Evolutionary conservation across 257 asterid species (phyloP).

Genomic region (Scutellaria barbata): DNA sequence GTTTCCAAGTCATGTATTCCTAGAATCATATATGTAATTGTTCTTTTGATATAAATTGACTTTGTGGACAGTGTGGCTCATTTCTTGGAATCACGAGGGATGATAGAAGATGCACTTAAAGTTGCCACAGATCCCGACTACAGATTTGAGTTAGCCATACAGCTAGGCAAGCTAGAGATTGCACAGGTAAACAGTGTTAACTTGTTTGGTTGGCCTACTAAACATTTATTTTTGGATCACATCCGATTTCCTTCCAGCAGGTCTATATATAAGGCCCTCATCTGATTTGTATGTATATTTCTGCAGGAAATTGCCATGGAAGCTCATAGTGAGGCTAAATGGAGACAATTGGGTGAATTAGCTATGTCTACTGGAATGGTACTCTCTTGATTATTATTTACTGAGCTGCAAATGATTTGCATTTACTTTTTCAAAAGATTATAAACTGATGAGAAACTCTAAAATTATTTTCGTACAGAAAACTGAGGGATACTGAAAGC

Average conservation of each 20-base stretch:
- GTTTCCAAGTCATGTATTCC: background rate
- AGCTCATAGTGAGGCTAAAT: slow-evolving; percentile 82
- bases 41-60: slow-evolving; percentile 29
- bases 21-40: slow-evolving; percentile 18
- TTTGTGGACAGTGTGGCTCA: slow-evolving; percentile 73
- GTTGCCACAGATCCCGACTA: slow-evolving; percentile 95
- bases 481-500: background rate
- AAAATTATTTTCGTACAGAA: background rate
- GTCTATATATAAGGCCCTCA: slow-evolving; percentile 21
- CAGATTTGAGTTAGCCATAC: slow-evolving; percentile 96
- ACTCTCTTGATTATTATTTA: slow-evolving; percentile 35
- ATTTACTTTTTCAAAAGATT: slow-evolving; percentile 3
- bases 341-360: slow-evolving; percentile 98
- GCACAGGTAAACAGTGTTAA: slow-evolving; percentile 65
- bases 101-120: slow-evolving; percentile 89
- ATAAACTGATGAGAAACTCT: slow-evolving; percentile 1
- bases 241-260: slow-evolving; percentile 1
- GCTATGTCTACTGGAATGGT: slow-evolving; percentile 97
- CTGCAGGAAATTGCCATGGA: slow-evolving; percentile 80
- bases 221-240: background rate
- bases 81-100: slow-evolving; percentile 97
- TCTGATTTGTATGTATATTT: slow-evolving; percentile 22
- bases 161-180: slow-evolving; percentile 81
- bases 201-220: slow-evolving; percentile 21
- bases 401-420: slow-evolving; percentile 28